A percentile compares a stretch with the other conserved stretches of the same genome.
Evolutionary conservation across 2,329 filamentous ascomycete species (phyloP).

Genomic region (Sporothrix mexicana): DNA sequence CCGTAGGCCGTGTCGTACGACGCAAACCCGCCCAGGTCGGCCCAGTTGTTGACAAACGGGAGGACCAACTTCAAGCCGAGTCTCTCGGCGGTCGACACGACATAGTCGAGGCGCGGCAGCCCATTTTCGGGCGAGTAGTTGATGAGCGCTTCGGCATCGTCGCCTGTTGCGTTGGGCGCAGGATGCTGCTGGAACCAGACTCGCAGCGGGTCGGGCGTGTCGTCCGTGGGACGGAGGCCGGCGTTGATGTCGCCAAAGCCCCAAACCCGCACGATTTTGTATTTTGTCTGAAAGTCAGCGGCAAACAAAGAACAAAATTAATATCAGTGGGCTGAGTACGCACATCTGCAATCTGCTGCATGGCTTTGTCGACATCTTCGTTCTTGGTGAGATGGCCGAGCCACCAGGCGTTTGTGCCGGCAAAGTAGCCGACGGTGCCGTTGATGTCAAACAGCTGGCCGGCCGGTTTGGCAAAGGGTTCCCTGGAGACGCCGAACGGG

Average conservation of each 20-base stretch:
- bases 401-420: conserved; percentile 38
- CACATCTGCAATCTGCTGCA: conserved; percentile 34
- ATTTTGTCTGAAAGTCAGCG: conserved; percentile 44
- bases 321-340: background rate
- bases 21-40: conserved; percentile 37
- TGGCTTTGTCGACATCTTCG: conserved; percentile 34
- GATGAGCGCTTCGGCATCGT: conserved; percentile 29
- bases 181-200: conserved; percentile 52
- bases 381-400: conserved; percentile 34
- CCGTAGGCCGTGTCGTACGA: conserved; percentile 38
- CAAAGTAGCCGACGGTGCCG: conserved; percentile 34
- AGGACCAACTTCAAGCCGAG: conserved; percentile 32
- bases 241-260: conserved; percentile 56
- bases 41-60: conserved; percentile 37
- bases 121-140: conserved; percentile 34
- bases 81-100: conserved; percentile 30
- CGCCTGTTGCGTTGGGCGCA: background rate
- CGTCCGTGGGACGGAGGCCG: conserved; percentile 44
- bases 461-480: conserved; percentile 30
- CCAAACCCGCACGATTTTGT: conserved; percentile 60
- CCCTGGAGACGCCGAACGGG: conserved; percentile 33
- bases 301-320: background rate
- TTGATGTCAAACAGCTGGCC: conserved; percentile 36
- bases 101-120: conserved; percentile 57
- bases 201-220: conserved; percentile 48